phyloP scores from a whole-genome alignment of 1,139 yeast genomes.

The Suhomyces anneliseae region DNA sequence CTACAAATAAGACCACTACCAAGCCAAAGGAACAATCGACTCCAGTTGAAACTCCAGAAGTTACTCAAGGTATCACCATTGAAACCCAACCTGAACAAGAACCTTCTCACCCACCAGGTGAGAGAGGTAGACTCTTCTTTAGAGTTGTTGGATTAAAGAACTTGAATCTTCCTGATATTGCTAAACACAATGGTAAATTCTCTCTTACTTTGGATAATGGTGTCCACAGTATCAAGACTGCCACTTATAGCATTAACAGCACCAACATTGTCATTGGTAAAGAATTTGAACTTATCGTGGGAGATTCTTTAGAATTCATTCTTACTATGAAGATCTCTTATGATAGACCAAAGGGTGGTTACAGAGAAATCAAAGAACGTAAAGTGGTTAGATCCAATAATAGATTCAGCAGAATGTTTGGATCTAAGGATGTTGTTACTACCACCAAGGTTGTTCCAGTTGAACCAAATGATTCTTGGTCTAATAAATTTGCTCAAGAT shows the following conservation, averaged over 20 bases:
- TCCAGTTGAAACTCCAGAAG: not conserved
- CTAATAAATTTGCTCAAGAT: conserved; percentile 65
- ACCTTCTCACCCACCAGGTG: conserved; percentile 24
- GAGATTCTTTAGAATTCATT: conserved; percentile 63
- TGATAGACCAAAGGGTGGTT: conserved; percentile 51
- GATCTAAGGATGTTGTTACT: conserved; percentile 48
- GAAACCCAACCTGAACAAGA: conserved; percentile 7
- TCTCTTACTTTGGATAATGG: conserved; percentile 84
- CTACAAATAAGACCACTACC: not conserved
- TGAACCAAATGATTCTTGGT: conserved; percentile 56
- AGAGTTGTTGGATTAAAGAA: conserved; percentile 60
- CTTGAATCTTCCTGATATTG: conserved; percentile 57
- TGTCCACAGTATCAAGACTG: conserved; percentile 79
- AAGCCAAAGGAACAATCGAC: not conserved
- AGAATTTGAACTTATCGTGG: conserved; percentile 82
- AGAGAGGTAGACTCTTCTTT: conserved; percentile 74
- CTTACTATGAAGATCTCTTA: conserved; percentile 73
- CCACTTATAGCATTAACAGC: conserved; percentile 50
- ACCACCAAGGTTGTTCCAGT: conserved; percentile 58
- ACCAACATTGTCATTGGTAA: conserved; percentile 56
- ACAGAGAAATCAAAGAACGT: conserved; percentile 60
- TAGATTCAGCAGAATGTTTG: conserved; percentile 47
- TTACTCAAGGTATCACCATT: conserved; percentile 14
- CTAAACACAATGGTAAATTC: conserved; percentile 59
- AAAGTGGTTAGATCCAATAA: conserved; percentile 49